Conservation (phyloP, 2,329 filamentous ascomycete species). For the Paecilomyces niveus region DNA sequence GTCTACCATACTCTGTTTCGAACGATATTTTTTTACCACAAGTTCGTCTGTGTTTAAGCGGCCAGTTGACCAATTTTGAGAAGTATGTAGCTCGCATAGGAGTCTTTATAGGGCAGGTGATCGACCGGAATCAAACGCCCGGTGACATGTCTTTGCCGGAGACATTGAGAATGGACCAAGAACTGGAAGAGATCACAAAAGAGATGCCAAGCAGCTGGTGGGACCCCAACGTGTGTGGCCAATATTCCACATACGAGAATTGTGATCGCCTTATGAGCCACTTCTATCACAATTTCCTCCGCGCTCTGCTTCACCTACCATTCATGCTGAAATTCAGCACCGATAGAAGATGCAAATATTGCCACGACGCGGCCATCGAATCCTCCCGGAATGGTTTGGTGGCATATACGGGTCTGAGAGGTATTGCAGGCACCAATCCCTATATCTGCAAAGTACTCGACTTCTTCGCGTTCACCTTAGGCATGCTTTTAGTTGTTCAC, state of each 20-base stretch:
- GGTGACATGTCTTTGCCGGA: conserved; percentile 27
- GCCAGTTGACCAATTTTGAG: conserved; percentile 14
- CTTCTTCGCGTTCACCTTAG: conserved; percentile 41
- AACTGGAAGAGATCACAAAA: conserved; percentile 26
- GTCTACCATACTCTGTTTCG: conserved; percentile 41
- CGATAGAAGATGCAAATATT: conserved; percentile 33
- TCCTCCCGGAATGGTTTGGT: conserved; percentile 35
- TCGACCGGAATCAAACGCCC: conserved; percentile 35
- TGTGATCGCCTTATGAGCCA: conserved; percentile 28
- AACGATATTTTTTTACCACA: conserved; percentile 24
- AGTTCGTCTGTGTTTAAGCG: conserved; percentile 14
- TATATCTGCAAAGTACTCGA: conserved; percentile 42
- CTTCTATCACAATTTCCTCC: conserved; percentile 33
- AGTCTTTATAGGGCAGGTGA: conserved; percentile 31
- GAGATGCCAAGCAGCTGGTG: conserved; percentile 25
- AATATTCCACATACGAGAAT: conserved; percentile 18
- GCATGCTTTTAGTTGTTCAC: conserved; percentile 39
- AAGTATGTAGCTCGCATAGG: conserved; percentile 24
- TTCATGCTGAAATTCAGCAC: conserved; percentile 36
- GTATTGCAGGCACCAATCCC: conserved; percentile 16
- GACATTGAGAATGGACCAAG: conserved; percentile 36
- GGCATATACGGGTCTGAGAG: conserved; percentile 30
- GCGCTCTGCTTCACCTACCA: conserved; percentile 39
- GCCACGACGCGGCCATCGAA: conserved; percentile 32
- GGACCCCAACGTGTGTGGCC: conserved; percentile 13